Evolutionary conservation across 2,329 filamentous ascomycete species (phyloP), one percentile per base, ranked within the genome.

Genomic region (Thielaviopsis populi): DNA sequence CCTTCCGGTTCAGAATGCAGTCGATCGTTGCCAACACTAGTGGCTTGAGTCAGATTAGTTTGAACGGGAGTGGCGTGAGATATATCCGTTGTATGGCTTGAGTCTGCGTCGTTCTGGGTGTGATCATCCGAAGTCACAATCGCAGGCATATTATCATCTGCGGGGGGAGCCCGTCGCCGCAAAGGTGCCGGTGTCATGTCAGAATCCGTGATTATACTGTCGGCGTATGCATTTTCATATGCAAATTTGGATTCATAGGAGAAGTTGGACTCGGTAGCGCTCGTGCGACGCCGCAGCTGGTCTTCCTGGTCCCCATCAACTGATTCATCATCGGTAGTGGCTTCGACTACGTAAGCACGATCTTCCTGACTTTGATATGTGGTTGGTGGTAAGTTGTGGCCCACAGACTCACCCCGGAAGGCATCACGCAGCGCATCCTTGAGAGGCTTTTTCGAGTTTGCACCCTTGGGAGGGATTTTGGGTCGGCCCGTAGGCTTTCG

Each of bases 371-470:
- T 79, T 43, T 79, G 76, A 66, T 82, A 82, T 30, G 76, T 74
- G 66, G 75, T 74, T 1, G 78, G 75, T 15, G 75, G 75, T 4
- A 77, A 73, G 22, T 74, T 73, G 65, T 78, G 75, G 10, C 75
- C 75, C 2, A 72, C 76, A 1, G 83, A 85, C 70, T 86, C 82
- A 37, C 83, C 83, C 46, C 79, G 78, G 69, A 86, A 86, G 2
- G 83, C 83, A 66, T 83, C 82, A 63, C 80, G 81, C 8, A 86
- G 72, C 56, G 79, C 78, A 48, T 84, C 83, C 24, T 83, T 77
- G 63, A 86, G 76, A 0, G 79, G 79, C 42, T 76, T 76, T 69
- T 80, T 83, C 13, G 48, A 40, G 11, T 27, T 61, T 11, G 62
- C 56, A 8, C 58, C 30, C 42, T 42, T 54, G 10, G 62, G 59